These are phyloP conservation scores for Microdochium bolleyi DNA, from an alignment of 2,329 filamentous ascomycete genomes.

Conservation along the genomic window DNA sequence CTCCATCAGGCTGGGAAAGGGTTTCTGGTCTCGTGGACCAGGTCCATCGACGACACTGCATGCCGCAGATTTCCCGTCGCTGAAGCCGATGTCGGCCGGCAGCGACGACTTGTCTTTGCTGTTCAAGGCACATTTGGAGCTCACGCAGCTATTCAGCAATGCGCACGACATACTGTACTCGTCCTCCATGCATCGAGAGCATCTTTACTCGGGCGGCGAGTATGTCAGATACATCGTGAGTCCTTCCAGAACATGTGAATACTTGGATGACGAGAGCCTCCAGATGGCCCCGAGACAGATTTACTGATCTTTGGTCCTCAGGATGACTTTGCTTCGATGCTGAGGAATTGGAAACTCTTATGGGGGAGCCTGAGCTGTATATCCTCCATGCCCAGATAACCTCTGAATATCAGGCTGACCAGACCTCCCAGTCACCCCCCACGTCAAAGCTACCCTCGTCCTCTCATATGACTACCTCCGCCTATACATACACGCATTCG, in stretches of 20 bases:
- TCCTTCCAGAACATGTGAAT: not conserved
- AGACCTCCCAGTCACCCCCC: conserved; percentile 41
- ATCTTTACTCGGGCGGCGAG: conserved; percentile 62
- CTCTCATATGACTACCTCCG: conserved; percentile 67
- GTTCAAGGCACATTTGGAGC: conserved; percentile 63
- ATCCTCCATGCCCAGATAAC: conserved; percentile 9
- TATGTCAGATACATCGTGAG: conserved; percentile 62
- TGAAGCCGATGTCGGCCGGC: conserved; percentile 48
- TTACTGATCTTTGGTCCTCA: too few species aligned
- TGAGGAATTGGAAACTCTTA: conserved; percentile 62
- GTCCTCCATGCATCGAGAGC: conserved; percentile 60
- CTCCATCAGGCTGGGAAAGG: conserved; percentile 62
- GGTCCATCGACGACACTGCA: conserved; percentile 57
- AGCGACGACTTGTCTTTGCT: conserved; percentile 61
- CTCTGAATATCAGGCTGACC: not conserved
- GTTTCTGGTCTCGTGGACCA: conserved; percentile 67
- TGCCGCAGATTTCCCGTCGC: conserved; percentile 59
- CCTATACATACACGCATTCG: conserved; percentile 68
- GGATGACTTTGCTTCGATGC: conserved; percentile 62
- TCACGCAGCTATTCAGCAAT: conserved; percentile 66
- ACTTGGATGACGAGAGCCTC: too few species aligned
- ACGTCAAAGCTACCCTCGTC: conserved; percentile 58
- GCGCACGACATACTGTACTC: conserved; percentile 69
- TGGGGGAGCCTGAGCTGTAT: conserved; percentile 60
- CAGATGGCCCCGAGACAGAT: not conserved